Evolutionary conservation across 139 green algal genomes (phyloP), one percentile per base, ranked within the genome.

Genomic region (Chlorella sp.): DNA sequence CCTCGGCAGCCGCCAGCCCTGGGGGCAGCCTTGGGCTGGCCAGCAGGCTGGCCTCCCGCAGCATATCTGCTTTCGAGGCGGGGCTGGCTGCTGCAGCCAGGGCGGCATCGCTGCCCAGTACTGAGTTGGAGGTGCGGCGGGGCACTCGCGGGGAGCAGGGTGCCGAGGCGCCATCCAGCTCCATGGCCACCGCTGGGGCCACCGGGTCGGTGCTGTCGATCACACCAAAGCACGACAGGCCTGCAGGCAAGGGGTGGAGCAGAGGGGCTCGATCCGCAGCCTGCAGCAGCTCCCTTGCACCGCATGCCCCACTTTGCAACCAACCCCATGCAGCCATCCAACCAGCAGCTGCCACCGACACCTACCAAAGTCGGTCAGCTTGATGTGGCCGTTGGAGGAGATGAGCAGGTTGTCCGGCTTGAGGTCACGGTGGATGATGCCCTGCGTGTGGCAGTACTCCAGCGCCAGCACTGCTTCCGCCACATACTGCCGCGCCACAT

Each of bases 341-440:
- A 2, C 51, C 51, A 55, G 51, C 51, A 21, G 51, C 51, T 4
- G 51, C 51, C 51, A 60, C 51, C 2, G 11, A 9, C 51, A 20
- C 2, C 51, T 60, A 69, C 96, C 96, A 91, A 98, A 98, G 87
- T 98, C 96, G 1, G 94, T 95, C 28, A 98, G 93, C 91, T 99
- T 99, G 75, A 99, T 92, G 91, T 98, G 97, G 23, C 97, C 97
- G 44, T 97, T 84, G 25, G 82, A 74, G 20, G 89, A 92, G 74
- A 99, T 95, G 28, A 99, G 94, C 78, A 99, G 89, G 89, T 99
- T 99, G 91, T 99, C 97, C 0, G 97, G 97, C 92, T 99, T 99
- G 20, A 99, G 67, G 85, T 99, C 97, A 13, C 97, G 90, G 87
- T 99, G 96, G 67, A 99, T 95, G 89, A 99, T 96, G 64, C 93